Base-by-base conservation (phyloP, 176 grass and related monocot species). In the Eremochloa ophiuroides region DNA sequence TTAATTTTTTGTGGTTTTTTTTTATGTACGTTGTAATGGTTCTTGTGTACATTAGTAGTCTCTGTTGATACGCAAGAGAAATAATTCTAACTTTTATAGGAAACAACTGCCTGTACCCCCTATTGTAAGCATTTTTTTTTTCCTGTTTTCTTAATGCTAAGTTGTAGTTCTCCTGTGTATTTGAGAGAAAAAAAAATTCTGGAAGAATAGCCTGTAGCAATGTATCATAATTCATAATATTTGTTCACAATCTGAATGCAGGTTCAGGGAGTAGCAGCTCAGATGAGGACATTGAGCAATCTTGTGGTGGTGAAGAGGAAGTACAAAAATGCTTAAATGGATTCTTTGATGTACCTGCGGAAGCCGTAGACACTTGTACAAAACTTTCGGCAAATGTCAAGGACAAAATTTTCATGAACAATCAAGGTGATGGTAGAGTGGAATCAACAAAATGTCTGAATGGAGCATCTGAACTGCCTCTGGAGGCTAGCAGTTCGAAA, bases 241-340 rank as follows among this genome's bases (percentile, higher is more conserved):
- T 60, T 80, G 30, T 27, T 46, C 23, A 69, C 48, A 31, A 2
- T 75, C 10, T 62, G 31, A 56, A 56, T 68, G 10, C 72, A 82
- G 79, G 63, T 82, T 71, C 85, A 58, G 77, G 9, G 65, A 66
- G 59, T 82, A 82, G 62, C 63, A 76, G 37, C 71, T 87, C 78
- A 47, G 78, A 82, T 51, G 64, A 82, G 65, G 79, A 77, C 30
- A 71, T 25, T 38, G 62, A 53, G 18, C 64, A 51, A 61, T 76
- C 39, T 39, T 67, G n/a, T 82, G 71, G 75, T 30, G 38, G 38
- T 33, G 14, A 18, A 64, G 62, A 82, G 30, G 63, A 48, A 18
- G 46, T 61, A 69, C 72, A 62, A 16, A 63, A 40, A 59, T 69
- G 79, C 71, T 40, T 62, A 30, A 82, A 77, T 48, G 64, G 56